Base-by-base conservation (phyloP, 495 filamentous ascomycete species). In the Acidomyces sp. region DNA sequence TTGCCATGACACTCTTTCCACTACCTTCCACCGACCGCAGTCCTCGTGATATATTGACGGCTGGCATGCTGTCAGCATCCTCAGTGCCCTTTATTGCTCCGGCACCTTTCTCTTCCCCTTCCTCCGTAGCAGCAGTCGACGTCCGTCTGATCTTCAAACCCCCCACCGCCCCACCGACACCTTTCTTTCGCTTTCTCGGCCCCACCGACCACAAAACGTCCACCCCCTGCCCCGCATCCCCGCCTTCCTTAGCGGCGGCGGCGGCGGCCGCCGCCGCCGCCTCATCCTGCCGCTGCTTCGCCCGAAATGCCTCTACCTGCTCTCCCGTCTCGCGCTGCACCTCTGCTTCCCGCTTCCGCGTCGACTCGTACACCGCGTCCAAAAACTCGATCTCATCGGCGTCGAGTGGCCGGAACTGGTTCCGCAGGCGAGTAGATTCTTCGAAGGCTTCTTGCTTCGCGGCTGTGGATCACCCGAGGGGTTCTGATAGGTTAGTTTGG, bases 381-480 rank as follows among this genome's bases (percentile, higher is more conserved):
- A 96, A 61, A 53, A 93, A 97, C 3, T 93, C 87, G 45, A 90
- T 71, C 62, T 97, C 90, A 53, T 92, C 87, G 46, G 93, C 84
- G 54, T 96, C 86, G 26, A 97, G 72, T 6, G 84, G 72, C 39
- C 86, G 80, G 64, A 95, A 97, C 64, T 96, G 90, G 57, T 96
- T 94, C 59, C 80, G 81, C 32, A 97, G 59, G 44, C 78, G 73
- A 10, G 41, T 25, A n/a, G 47, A 38, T 41, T 97, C 92, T 60
- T 94, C 88, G 59, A 95, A 93, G 36, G 84, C 85, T 54, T 93
- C 87, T 63, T 96, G 85, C 61, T 96, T 96, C 48, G 85, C 85
- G 56, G 82, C 85, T 90, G n/a, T n/a, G n/a, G n/a, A n/a, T n/a
- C n/a, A n/a, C n/a, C n/a, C n/a, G n/a, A n/a, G n/a, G n/a, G n/a